Percentiles rank a stretch among this genome's conserved stretches.
phyloP scores from a whole-genome alignment of 768 basidiomycete species.

The Leccinum broughii region DNA sequence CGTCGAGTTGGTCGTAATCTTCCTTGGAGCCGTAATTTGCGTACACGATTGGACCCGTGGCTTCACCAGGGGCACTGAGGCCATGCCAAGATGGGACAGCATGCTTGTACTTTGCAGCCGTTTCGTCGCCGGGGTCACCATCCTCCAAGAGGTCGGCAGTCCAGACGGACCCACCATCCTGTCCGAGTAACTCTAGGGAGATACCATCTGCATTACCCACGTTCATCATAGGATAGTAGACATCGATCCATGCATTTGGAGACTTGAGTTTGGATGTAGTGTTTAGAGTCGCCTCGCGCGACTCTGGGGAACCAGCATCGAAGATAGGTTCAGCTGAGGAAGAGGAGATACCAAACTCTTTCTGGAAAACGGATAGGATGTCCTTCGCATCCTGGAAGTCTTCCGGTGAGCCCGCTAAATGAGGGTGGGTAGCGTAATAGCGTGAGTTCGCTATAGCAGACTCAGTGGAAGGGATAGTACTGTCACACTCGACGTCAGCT shows the following conservation, averaged over 20 bases:
- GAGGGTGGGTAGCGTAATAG: slow-evolving; percentile 65
- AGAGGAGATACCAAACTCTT: slow-evolving; percentile 53
- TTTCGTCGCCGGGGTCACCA: slow-evolving; percentile 66
- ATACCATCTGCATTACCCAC: slow-evolving; percentile 60
- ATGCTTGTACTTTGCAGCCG: slow-evolving; percentile 65
- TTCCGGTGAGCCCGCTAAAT: slow-evolving; percentile 65
- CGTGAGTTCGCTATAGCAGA: slow-evolving; percentile 61
- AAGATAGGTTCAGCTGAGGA: slow-evolving; percentile 54
- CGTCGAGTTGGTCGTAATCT: slow-evolving; percentile 64
- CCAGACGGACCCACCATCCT: slow-evolving; percentile 57
- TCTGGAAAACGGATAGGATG: slow-evolving; percentile 68
- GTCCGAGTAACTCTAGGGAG: slow-evolving; percentile 63
- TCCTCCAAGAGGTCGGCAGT: slow-evolving; percentile 74
- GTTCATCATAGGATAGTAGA: slow-evolving; percentile 88
- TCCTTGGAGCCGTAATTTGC: slow-evolving; percentile 79
- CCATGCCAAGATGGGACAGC: slow-evolving; percentile 87
- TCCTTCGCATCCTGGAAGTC: slow-evolving; percentile 65
- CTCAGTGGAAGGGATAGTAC: slow-evolving; percentile 55
- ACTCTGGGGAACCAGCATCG: slow-evolving; percentile 65
- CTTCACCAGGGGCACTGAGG: slow-evolving; percentile 74
- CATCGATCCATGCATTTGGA: slow-evolving; percentile 79
- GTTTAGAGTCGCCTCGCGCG: slow-evolving; percentile 64
- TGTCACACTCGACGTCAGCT: slow-evolving; percentile 22
- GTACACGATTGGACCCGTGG: slow-evolving; percentile 67
- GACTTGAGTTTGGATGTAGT: slow-evolving; percentile 45